These are phyloP conservation scores for Nemania sp. DNA, from an alignment of 2,329 filamentous ascomycete species.

Conservation along the genomic window DNA sequence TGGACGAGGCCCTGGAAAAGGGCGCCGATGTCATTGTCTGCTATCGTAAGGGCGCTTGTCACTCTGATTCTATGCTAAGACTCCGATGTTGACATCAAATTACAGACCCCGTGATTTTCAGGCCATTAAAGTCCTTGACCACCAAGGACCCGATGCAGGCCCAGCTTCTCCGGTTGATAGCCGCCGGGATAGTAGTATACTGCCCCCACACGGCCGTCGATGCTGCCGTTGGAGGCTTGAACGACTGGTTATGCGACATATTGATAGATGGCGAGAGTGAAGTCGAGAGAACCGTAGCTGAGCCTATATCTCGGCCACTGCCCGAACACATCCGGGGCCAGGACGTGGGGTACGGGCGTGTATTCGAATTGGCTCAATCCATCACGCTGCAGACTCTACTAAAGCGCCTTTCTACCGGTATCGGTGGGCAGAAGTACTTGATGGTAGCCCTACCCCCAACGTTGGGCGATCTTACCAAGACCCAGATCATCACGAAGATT, in stretches of 20 bases:
- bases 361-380: slow-evolving; percentile 47
- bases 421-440: slow-evolving; percentile 65
- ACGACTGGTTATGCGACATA: slow-evolving; percentile 91
- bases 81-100: slow-evolving; percentile 12
- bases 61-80: not conserved
- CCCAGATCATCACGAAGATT: slow-evolving; percentile 62
- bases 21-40: slow-evolving; percentile 80
- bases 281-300: slow-evolving; percentile 49
- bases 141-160: slow-evolving; percentile 84
- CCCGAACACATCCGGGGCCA: slow-evolving; percentile 50
- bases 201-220: slow-evolving; percentile 95
- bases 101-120: slow-evolving; percentile 93
- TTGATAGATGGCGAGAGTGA: slow-evolving; percentile 59
- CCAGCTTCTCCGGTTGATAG: slow-evolving; percentile 78
- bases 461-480: slow-evolving; percentile 43
- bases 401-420: slow-evolving; percentile 62
- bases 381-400: slow-evolving; percentile 52
- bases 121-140: slow-evolving; percentile 85
- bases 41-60: slow-evolving; percentile 66
- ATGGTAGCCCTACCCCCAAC: slow-evolving; percentile 54
- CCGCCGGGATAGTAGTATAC: slow-evolving; percentile 91
- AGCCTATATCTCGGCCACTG: slow-evolving; percentile 48
- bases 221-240: slow-evolving; percentile 80
- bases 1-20: slow-evolving; percentile 82
- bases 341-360: slow-evolving; percentile 56